Evolutionary conservation across 768 basidiomycete species (phyloP).

Genomic region (Tulasnella sp.): DNA sequence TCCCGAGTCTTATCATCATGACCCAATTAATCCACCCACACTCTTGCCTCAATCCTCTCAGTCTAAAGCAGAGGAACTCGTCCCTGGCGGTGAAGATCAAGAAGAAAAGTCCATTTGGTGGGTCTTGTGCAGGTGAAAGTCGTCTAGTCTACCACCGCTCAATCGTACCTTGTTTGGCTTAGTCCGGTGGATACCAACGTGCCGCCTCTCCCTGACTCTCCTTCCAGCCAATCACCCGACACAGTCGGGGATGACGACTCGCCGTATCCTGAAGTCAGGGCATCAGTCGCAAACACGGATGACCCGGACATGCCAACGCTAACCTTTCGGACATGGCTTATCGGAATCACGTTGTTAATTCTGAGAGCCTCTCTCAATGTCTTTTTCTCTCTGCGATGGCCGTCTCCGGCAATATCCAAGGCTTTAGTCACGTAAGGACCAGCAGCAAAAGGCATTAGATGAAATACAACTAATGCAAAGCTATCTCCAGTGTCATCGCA

Average conservation of each 20-base stretch:
- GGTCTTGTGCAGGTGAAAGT: no score
- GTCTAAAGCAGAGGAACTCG: no score
- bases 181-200: no score
- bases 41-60: no score
- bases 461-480: neutral
- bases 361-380: conserved; percentile 57
- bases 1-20: no score
- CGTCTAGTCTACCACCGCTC: no score
- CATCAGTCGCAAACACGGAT: conserved; percentile 33
- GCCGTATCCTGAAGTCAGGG: conserved; percentile 50
- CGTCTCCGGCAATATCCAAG: conserved; percentile 77
- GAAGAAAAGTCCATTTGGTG: no score
- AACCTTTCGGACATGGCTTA: conserved; percentile 36
- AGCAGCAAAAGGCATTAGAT: neutral
- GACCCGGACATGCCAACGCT: conserved; percentile 83
- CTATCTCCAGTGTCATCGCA: conserved; percentile 47
- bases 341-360: conserved; percentile 37
- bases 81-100: no score
- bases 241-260: conserved; percentile 21
- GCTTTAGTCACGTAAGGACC: neutral
- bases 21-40: no score
- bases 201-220: neutral
- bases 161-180: no score
- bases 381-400: conserved; percentile 91
- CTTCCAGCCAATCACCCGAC: conserved; percentile 2